Conservation (phyloP, 108 stramenopile species). For the Discostella pseudostelligera region DNA sequence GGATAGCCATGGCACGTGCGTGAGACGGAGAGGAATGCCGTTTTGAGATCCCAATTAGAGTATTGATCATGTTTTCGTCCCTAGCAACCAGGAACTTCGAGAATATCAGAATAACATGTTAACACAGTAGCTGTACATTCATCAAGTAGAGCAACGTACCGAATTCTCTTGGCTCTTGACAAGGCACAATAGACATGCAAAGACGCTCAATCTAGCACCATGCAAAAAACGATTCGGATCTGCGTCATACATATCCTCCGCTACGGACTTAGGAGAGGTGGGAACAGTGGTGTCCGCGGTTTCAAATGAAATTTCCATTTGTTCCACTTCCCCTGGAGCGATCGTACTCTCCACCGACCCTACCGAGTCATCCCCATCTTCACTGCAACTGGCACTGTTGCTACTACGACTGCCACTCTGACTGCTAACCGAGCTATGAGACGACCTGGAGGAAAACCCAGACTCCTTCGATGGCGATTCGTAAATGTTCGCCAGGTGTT, state of each 20-base stretch:
- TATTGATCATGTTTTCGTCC: conserved; percentile 38
- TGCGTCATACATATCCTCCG: conserved; percentile 51
- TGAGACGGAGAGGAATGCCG: conserved; percentile 66
- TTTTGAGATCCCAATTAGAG: conserved; percentile 58
- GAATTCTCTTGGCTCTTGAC: conserved; percentile 83
- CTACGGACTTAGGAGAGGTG: not conserved
- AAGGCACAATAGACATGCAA: conserved; percentile 66
- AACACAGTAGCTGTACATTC: not conserved
- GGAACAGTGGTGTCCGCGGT: not conserved
- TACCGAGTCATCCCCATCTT: conserved; percentile 8
- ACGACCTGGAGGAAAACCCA: not conserved
- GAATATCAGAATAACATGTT: conserved; percentile 7
- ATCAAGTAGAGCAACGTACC: conserved; percentile 34
- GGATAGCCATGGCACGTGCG: conserved; percentile 54
- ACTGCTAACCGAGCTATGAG: not conserved
- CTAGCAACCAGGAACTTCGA: conserved; percentile 57
- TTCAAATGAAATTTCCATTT: conserved; percentile 23
- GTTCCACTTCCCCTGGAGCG: not conserved
- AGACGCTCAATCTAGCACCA: conserved; percentile 59
- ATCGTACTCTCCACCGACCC: conserved; percentile 5
- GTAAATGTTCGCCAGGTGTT: not conserved
- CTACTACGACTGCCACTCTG: conserved; percentile 15
- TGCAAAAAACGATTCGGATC: conserved; percentile 59
- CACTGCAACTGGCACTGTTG: not conserved
- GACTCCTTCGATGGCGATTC: not conserved